Conservation (phyloP, 148 eudicot species). For the Persicaria tinctoria region DNA sequence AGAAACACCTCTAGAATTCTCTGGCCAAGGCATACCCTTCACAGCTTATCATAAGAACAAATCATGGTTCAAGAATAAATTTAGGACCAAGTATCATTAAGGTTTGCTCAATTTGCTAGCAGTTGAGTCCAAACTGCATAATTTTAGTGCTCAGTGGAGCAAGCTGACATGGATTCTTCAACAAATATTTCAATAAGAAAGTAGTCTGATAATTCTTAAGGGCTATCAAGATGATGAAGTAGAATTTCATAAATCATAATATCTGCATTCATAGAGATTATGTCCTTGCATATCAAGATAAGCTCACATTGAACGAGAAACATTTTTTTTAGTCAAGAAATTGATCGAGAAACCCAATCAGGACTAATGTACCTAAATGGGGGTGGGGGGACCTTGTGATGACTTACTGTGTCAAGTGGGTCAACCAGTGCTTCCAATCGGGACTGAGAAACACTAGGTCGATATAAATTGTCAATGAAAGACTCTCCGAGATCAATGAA, state of each 20-base stretch:
- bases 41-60: not conserved
- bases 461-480: conserved; percentile 81
- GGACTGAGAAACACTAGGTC: conserved; percentile 78
- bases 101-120: not conserved
- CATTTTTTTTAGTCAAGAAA: not conserved
- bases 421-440: conserved; percentile 81
- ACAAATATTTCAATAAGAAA: not conserved
- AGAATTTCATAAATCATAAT: not conserved
- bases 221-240: not conserved
- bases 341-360: no score
- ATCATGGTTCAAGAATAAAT: not conserved
- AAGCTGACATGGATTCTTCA: not conserved
- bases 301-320: not conserved
- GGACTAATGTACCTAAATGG: no score
- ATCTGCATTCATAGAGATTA: not conserved
- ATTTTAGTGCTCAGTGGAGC: not conserved
- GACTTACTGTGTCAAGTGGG: conserved; percentile 82
- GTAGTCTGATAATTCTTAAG: not conserved
- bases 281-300: not conserved
- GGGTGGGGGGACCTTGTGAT: not conserved
- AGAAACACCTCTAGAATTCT: not conserved
- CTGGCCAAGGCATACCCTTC: not conserved
- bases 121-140: not conserved
- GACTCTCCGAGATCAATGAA: conserved; percentile 94
- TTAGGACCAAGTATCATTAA: not conserved